Percentiles rank a stretch among this genome's conserved stretches.
phyloP scores from a whole-genome alignment of 192 early-diverging fungal genomes.

The Coemansia sp. region DNA sequence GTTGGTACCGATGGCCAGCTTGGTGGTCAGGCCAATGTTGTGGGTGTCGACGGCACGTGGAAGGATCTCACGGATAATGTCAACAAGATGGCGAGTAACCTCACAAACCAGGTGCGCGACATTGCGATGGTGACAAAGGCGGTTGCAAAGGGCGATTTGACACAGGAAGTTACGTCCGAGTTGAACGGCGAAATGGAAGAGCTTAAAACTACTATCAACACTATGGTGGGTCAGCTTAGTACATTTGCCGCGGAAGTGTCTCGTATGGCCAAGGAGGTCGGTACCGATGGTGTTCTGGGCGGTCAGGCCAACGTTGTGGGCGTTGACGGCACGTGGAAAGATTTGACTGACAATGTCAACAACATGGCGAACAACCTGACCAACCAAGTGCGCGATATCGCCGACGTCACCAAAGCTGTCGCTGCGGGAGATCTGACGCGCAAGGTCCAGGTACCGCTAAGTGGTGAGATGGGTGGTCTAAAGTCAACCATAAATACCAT shows the following conservation, averaged over 20 bases:
- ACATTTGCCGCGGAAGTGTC: slow-evolving; percentile 61
- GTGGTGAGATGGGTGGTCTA: slow-evolving; percentile 55
- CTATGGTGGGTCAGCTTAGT: slow-evolving; percentile 59
- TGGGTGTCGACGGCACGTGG: slow-evolving; percentile 58
- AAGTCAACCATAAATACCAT: slow-evolving; percentile 66
- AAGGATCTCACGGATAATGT: slow-evolving; percentile 63
- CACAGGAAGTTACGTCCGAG: slow-evolving; percentile 34
- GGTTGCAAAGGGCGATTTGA: slow-evolving; percentile 60
- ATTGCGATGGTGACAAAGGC: slow-evolving; percentile 56
- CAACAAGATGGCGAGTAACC: slow-evolving; percentile 62
- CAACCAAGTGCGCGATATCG: slow-evolving; percentile 61
- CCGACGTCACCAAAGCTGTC: slow-evolving; percentile 54
- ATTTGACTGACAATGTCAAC: slow-evolving; percentile 64
- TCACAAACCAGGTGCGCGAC: slow-evolving; percentile 64
- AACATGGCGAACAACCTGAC: slow-evolving; percentile 65
- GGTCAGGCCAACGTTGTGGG: slow-evolving; percentile 57
- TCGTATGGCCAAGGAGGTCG: slow-evolving; percentile 60
- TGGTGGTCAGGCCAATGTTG: slow-evolving; percentile 60
- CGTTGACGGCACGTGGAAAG: slow-evolving; percentile 63
- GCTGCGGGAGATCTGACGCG: slow-evolving; percentile 51
- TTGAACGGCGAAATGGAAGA: slow-evolving; percentile 61
- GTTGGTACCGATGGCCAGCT: slow-evolving; percentile 70
- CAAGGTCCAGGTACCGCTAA: slow-evolving; percentile 39
- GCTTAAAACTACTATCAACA: slow-evolving; percentile 60
- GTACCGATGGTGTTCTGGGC: slow-evolving; percentile 63